Percentiles rank a stretch among this genome's conserved stretches.
Evolutionary conservation across 1,139 yeast species (phyloP).

Genomic region (Geotrichum restrictum): DNA sequence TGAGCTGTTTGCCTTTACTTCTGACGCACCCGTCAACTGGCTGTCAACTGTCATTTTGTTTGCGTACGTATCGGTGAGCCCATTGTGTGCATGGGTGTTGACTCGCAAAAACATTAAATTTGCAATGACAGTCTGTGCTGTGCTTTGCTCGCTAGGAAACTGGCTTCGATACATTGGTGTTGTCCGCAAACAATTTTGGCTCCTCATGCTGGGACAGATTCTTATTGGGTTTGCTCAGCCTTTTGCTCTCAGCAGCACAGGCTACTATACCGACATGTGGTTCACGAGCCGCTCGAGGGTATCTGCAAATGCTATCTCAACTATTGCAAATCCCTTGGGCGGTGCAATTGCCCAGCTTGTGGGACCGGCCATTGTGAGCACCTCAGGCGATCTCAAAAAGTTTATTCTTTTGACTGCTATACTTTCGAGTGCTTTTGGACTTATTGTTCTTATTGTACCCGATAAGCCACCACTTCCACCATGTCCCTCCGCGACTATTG

Average conservation of each 20-base stretch:
- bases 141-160: conserved; percentile 33
- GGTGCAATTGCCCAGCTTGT: conserved; percentile 41
- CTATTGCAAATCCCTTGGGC: conserved; percentile 40
- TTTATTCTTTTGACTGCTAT: conserved; percentile 34
- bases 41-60: conserved; percentile 37
- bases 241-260: conserved; percentile 37
- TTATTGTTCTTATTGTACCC: conserved; percentile 31
- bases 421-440: conserved; percentile 31
- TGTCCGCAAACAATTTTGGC: conserved; percentile 30
- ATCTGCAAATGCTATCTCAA: conserved; percentile 39
- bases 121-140: conserved; percentile 32
- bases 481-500: conserved; percentile 36
- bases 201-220: conserved; percentile 38
- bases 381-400: conserved; percentile 28
- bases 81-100: conserved; percentile 31
- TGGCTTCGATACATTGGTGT: conserved; percentile 39
- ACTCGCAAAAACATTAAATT: conserved; percentile 27
- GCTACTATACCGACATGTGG: conserved; percentile 39
- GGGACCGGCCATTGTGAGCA: conserved; percentile 36
- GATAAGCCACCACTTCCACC: conserved; percentile 35
- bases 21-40: conserved; percentile 39
- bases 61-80: conserved; percentile 34
- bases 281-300: conserved; percentile 38
- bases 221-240: conserved; percentile 40
- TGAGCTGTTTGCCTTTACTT: conserved; percentile 29